Evolutionary conservation across 1,284 basidiomycete species (phyloP).

Genomic region (Rhodofomes roseus): DNA sequence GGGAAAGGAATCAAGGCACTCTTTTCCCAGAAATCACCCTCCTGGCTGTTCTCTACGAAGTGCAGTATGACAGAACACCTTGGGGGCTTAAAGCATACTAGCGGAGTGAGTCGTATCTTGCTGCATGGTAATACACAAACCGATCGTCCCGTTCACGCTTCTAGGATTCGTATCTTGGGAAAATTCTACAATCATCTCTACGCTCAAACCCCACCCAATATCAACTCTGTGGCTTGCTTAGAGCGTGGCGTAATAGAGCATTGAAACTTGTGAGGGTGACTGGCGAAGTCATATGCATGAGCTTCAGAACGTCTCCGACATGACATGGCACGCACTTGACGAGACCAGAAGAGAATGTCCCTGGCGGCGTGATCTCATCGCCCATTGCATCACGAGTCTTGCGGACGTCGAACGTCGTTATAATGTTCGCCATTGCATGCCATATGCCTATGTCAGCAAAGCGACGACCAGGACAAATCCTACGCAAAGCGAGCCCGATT

Average conservation of each 20-base stretch:
- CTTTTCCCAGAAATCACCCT: too few species aligned
- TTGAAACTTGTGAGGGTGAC: neutral
- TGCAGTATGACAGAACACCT: too few species aligned
- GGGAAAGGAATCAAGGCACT: too few species aligned
- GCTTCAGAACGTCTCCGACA: too few species aligned
- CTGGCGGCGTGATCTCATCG: constrained; percentile 1
- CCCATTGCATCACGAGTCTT: neutral
- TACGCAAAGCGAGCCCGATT: neutral
- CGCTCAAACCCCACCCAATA: too few species aligned
- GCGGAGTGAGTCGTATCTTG: too few species aligned
- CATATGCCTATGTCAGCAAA: constrained; percentile 5
- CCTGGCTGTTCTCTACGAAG: too few species aligned
- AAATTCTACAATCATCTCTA: too few species aligned
- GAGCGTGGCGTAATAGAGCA: neutral
- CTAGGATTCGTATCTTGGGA: too few species aligned
- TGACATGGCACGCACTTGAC: neutral
- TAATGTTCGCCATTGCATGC: constrained; percentile 1
- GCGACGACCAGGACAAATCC: constrained; percentile 4
- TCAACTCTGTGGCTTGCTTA: neutral
- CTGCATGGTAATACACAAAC: too few species aligned
- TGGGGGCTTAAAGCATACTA: too few species aligned
- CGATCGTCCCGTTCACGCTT: too few species aligned
- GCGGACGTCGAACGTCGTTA: neutral
- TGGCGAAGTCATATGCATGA: neutral
- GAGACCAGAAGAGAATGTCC: neutral